Percentiles rank a stretch among this genome's conserved stretches.
phyloP scores from a whole-genome alignment of 495 filamentous ascomycete species.

The Penicillium subrubescens region DNA sequence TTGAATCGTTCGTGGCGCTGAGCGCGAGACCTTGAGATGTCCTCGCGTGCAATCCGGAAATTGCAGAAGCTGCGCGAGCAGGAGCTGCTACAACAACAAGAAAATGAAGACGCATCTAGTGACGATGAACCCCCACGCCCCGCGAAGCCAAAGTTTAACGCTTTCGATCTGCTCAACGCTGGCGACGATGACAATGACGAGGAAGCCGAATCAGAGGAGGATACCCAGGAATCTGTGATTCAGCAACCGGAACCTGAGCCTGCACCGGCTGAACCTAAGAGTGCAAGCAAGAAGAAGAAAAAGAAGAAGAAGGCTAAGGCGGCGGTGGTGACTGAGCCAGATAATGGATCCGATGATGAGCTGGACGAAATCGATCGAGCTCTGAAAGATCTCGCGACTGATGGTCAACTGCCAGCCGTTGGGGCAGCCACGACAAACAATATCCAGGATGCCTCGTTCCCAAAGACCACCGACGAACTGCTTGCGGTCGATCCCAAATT shows the following conservation, averaged over 20 bases:
- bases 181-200: slow-evolving; percentile 66
- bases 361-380: slow-evolving; percentile 85
- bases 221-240: slow-evolving; percentile 28
- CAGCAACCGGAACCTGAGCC: slow-evolving; percentile 21
- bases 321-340: slow-evolving; percentile 12
- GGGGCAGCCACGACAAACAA: slow-evolving; percentile 27
- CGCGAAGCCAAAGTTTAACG: slow-evolving; percentile 48
- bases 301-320: slow-evolving; percentile 33
- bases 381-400: slow-evolving; percentile 61
- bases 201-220: slow-evolving; percentile 43
- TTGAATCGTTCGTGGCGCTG: neutral
- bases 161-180: slow-evolving; percentile 56
- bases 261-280: slow-evolving; percentile 35
- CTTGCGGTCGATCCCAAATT: slow-evolving; percentile 75
- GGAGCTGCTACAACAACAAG: slow-evolving; percentile 59
- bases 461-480: slow-evolving; percentile 53
- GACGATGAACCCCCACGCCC: slow-evolving; percentile 46
- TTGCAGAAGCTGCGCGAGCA: slow-evolving; percentile 66
- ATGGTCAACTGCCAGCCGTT: slow-evolving; percentile 20
- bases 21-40: slow-evolving; percentile 55
- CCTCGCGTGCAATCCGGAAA: slow-evolving; percentile 76
- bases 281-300: slow-evolving; percentile 54
- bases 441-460: slow-evolving; percentile 47
- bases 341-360: slow-evolving; percentile 34
- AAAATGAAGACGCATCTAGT: slow-evolving; percentile 53